Evolutionary conservation across 768 basidiomycete genomes (phyloP), one percentile per base, ranked within the genome.

Genomic region (Suillus alpinus): DNA sequence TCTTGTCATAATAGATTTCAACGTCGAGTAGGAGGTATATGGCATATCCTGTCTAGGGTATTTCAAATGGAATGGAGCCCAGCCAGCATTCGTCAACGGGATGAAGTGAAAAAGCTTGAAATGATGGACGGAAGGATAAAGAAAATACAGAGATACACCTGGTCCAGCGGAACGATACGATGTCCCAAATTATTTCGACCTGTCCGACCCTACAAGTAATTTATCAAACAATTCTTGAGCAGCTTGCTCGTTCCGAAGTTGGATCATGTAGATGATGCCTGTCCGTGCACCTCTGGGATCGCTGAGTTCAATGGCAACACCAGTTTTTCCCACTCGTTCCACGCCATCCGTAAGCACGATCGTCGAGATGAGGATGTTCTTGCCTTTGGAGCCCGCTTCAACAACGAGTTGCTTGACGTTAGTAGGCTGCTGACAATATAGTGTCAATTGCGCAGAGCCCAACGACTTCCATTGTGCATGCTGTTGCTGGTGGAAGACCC

Each of bases 381-480:
- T 88, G 59, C 86, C 83, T 70, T 85, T 89, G 67, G 82, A 83
- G 63, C 95, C 92, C 8, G 88, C 85, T 75, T 95, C 90, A 34
- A 98, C 95, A 16, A 98, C 97, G 32, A 99, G 84, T 74, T 99
- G 97, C 76, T 99, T 99, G 67, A 94, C 80, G 68, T 94, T 94
- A 29, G 88, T 92, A 31, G 94, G 93, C 59, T 83, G 79, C 70
- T 96, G 87, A 50, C 81, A 83, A 72, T 95, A 99, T 53, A 99
- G 80, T 69, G 91, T 94, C 64, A 98, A 81, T 67, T 86, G 86
- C 14, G 93, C 94, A 10, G 89, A 79, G 3, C 97, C 97, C 59
- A 98, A 80, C 1, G 92, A 87, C 77, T 97, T 99, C 97, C 97
- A 99, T 71, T 96, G 94, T n/a, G 91, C 89, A 70, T 98, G 95